These are phyloP conservation scores for Crepidotus variabilis DNA, from an alignment of 768 basidiomycete genomes.

Conservation along the genomic window DNA sequence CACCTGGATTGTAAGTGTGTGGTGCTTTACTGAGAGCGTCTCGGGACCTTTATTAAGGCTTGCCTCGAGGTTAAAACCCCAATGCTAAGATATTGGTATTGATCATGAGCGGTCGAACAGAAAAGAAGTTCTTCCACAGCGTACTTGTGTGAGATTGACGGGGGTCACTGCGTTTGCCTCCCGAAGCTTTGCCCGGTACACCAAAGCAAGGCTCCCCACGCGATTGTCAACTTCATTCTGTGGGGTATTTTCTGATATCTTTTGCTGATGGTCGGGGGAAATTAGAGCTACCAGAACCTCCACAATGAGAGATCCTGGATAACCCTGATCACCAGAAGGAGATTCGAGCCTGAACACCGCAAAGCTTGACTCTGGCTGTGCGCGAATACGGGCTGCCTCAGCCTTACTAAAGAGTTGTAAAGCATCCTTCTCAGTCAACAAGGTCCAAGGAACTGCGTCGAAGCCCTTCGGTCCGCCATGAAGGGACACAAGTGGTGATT, in stretches of 20 bases:
- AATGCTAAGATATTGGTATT: conserved; percentile 45
- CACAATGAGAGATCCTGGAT: conserved; percentile 54
- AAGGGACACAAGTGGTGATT: conserved; percentile 54
- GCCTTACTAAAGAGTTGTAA: conserved; percentile 52
- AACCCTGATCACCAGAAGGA: conserved; percentile 69
- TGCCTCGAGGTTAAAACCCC: conserved; percentile 80
- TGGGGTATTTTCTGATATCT: conserved; percentile 4
- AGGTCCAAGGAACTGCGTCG: conserved; percentile 53
- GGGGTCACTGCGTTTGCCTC: conserved; percentile 55
- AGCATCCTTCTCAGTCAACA: conserved; percentile 33
- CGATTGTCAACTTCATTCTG: conserved; percentile 33
- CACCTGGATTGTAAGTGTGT: conserved; percentile 38
- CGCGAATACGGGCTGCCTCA: conserved; percentile 44
- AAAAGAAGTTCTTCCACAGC: conserved; percentile 10
- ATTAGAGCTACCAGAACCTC: conserved; percentile 55
- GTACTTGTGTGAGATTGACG: conserved; percentile 72
- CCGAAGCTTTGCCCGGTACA: conserved; percentile 67
- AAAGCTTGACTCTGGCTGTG: conserved; percentile 27
- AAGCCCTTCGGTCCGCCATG: conserved; percentile 71
- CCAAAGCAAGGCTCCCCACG: conserved; percentile 62
- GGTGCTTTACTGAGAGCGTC: conserved; percentile 48
- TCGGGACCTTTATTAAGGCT: conserved; percentile 46
- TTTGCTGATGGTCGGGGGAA: conserved; percentile 22
- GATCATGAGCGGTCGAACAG: background rate
- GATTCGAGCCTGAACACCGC: conserved; percentile 58